Conservation (phyloP, 345 rosid genomes). For the Noccaea caerulescens region DNA sequence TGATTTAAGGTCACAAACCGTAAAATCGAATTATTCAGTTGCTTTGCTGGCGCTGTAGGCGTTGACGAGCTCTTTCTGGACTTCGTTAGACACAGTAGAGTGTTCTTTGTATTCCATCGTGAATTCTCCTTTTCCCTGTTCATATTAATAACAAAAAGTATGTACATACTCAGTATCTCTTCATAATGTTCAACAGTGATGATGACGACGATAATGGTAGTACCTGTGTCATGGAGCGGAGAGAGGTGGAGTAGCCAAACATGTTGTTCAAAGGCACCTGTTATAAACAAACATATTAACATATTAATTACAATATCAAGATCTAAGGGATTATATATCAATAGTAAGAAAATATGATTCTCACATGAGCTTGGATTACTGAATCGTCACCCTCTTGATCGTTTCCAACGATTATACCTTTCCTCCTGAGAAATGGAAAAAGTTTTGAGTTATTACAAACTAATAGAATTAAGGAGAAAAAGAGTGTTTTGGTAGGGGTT, state of each 20-base stretch:
- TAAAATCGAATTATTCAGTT: conserved; percentile 39
- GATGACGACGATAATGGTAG: background rate
- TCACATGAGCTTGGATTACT: conserved; percentile 75
- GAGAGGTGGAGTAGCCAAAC: conserved; percentile 98
- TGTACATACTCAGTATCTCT: background rate
- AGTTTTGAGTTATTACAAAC: background rate
- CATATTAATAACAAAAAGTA: no score
- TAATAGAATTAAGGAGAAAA: background rate
- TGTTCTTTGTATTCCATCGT: conserved; percentile 99
- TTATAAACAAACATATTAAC: conserved; percentile 17
- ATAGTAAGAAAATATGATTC: conserved; percentile 8
- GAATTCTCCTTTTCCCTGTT: conserved; percentile 96
- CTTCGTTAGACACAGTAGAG: conserved; percentile 79
- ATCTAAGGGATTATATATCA: background rate
- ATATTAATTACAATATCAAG: conserved; percentile 1
- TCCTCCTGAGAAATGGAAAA: conserved; percentile 64
- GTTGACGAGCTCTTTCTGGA: conserved; percentile 82
- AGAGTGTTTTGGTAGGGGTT: conserved; percentile 18
- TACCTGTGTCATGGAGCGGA: conserved; percentile 98
- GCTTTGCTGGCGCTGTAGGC: conserved; percentile 65
- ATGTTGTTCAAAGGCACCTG: conserved; percentile 97
- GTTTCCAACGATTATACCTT: conserved; percentile 94
- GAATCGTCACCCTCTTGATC: conserved; percentile 98
- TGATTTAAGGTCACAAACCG: background rate
- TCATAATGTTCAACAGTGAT: background rate